phyloP scores from a whole-genome alignment of 2,329 filamentous ascomycete species.

The Alternaria rosae region DNA sequence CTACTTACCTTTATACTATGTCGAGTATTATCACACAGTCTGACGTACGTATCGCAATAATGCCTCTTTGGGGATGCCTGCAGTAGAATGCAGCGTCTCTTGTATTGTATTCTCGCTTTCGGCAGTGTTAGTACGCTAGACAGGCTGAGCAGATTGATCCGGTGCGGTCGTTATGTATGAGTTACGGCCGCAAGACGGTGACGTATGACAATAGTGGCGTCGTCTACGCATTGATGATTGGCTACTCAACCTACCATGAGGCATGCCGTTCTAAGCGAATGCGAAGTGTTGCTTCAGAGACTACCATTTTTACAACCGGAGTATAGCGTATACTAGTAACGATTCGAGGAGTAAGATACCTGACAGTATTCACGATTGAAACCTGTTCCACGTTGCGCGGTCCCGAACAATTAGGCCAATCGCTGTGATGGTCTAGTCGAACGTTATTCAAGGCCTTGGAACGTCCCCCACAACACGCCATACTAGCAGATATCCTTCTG shows the following conservation, averaged over 20 bases:
- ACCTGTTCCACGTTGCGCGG: background rate
- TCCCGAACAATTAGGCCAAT: background rate
- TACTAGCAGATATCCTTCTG: background rate
- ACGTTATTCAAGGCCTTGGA: background rate
- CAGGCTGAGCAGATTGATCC: background rate
- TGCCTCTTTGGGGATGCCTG: background rate
- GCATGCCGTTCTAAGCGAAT: background rate
- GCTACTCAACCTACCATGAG: background rate
- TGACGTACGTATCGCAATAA: background rate
- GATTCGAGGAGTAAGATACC: background rate
- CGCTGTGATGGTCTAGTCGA: background rate
- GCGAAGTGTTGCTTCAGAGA: background rate
- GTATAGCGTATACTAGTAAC: background rate
- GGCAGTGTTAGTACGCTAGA: background rate
- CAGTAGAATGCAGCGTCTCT: background rate
- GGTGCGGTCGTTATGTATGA: background rate
- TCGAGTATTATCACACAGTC: background rate
- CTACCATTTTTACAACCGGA: background rate
- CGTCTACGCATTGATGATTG: constrained; percentile 5
- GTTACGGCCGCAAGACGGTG: constrained; percentile 6
- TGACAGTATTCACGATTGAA: background rate
- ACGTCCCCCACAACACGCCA: background rate
- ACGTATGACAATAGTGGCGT: constrained; percentile 10
- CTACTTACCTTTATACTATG: background rate
- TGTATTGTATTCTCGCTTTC: background rate